Conservation (phyloP, 192 early-diverging fungal species). For the Ambispora gerdemannii region DNA sequence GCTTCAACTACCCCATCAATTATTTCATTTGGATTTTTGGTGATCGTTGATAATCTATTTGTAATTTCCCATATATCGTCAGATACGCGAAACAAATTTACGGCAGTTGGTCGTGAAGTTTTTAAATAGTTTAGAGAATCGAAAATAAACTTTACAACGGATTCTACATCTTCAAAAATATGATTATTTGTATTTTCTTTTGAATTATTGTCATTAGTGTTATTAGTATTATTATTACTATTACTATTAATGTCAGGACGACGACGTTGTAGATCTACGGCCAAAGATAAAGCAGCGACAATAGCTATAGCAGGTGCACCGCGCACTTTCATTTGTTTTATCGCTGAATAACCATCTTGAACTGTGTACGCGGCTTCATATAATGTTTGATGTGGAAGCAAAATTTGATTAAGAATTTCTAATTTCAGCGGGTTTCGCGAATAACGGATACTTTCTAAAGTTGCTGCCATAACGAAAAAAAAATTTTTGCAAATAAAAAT, state of each 20-base stretch:
- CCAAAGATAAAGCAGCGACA: constrained; percentile 86
- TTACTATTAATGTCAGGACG: constrained; percentile 27
- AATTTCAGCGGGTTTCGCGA: constrained; percentile 48
- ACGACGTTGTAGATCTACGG: constrained; percentile 62
- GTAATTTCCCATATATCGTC: constrained; percentile 46
- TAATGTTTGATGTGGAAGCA: constrained; percentile 78
- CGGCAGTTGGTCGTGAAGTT: constrained; percentile 92
- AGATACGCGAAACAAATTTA: constrained; percentile 92
- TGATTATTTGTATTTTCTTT: too few relatives aligned
- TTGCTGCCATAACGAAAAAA: neutral
- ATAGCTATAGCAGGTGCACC: constrained; percentile 97
- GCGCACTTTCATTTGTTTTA: constrained; percentile 89
- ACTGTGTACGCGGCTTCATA: constrained; percentile 66
- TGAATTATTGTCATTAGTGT: too few relatives aligned
- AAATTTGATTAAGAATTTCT: constrained; percentile 86
- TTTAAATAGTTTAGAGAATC: constrained; percentile 70
- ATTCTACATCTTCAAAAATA: neutral
- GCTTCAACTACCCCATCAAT: constrained; percentile 62
- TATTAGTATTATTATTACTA: too few relatives aligned
- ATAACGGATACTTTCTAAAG: constrained; percentile 30
- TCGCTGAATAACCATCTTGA: constrained; percentile 78
- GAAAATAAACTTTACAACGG: constrained; percentile 46
- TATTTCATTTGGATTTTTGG: constrained; percentile 42
- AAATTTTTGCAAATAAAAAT: too few relatives aligned
- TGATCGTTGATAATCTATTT: constrained; percentile 21